These are phyloP conservation scores for Penicillium waksmanii DNA, from an alignment of 495 filamentous ascomycete species.

Conservation along the genomic window DNA sequence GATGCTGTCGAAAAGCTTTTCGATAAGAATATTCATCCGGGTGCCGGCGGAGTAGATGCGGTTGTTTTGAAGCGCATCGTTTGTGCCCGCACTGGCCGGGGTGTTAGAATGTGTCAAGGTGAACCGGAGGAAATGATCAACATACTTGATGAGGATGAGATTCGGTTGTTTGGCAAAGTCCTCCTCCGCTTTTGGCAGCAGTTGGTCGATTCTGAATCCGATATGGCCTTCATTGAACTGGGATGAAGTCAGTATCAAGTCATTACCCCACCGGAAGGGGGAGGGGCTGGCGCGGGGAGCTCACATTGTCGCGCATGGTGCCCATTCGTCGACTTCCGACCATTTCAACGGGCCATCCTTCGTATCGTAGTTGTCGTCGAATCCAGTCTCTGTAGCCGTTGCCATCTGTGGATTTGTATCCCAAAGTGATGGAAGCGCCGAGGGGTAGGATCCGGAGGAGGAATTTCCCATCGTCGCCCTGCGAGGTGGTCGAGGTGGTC, in stretches of 20 bases:
- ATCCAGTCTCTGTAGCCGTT: conserved; percentile 58
- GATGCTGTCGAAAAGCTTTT: conserved; percentile 39
- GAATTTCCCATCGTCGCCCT: conserved; percentile 18
- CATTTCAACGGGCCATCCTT: conserved; percentile 53
- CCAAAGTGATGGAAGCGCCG: conserved; percentile 62
- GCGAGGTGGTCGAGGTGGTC: neutral
- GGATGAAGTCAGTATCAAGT: neutral
- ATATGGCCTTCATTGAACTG: conserved; percentile 54
- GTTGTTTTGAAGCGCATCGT: conserved; percentile 47
- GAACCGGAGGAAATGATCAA: neutral
- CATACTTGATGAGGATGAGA: conserved; percentile 49
- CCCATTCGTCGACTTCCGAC: conserved; percentile 50
- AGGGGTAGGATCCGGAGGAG: conserved; percentile 55
- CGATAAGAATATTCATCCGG: conserved; percentile 39
- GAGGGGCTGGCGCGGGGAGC: neutral
- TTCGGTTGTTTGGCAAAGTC: conserved; percentile 47
- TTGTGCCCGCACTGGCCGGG: conserved; percentile 45
- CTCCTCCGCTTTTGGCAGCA: conserved; percentile 37
- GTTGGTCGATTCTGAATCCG: conserved; percentile 50
- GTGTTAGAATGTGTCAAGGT: conserved; percentile 5
- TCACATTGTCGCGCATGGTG: conserved; percentile 51
- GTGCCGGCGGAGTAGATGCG: conserved; percentile 30
- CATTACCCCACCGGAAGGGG: neutral
- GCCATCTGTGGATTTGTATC: conserved; percentile 51
- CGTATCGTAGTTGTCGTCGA: conserved; percentile 39